Evolutionary conservation across 169 alveolate genomes (phyloP), one percentile per base, ranked within the genome.

Genomic region (Plasmodium fragile): DNA sequence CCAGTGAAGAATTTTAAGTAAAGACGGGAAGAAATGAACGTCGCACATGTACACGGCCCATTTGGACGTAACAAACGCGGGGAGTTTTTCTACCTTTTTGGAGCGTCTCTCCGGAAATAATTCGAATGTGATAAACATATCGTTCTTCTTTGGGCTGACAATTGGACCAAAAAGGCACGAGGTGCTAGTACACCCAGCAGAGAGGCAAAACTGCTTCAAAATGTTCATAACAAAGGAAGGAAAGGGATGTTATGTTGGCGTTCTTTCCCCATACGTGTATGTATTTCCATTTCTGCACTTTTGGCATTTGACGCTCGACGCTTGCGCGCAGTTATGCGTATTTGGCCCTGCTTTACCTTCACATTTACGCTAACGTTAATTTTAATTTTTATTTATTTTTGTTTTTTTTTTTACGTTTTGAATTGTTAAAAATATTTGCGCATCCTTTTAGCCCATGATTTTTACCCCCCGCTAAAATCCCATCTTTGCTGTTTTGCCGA

Each of bases 1-100:
- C 93, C 41, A 70, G 32, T 59, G 89, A 87, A 4, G 93, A 87
- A 59, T 52, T 87, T 32, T 73, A 75, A 53, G 43, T 25, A 34
- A 41, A 87, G 65, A 22, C 18, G 34, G 25, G 13, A 0, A n/a
- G 10, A 18, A 4, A 18, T 69, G 6, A 82, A n/a, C 36, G 22
- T 32, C 8, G 41, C n/a, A 59, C 10, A n/a, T 82, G 49, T 69
- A 36, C 28, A 69, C 22, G 1, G 10, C 22, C 53, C 55, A 18
- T 73, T 73, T 73, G 53, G 36, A 28, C 75, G 30, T 65, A 65
- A 65, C 8, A 65, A 65, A 28, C 75, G n/a, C 18, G 30, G 30
- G 75, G 39, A 65, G 25, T 7, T 18, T 7, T 18, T 7, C n/a
- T 22, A 65, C 36, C 30, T 7, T 65, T 25, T 22, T 65, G 32